These are phyloP conservation scores for Alternaria angustiovoidea DNA, from an alignment of 2,329 filamentous ascomycete genomes.

Conservation along the genomic window DNA sequence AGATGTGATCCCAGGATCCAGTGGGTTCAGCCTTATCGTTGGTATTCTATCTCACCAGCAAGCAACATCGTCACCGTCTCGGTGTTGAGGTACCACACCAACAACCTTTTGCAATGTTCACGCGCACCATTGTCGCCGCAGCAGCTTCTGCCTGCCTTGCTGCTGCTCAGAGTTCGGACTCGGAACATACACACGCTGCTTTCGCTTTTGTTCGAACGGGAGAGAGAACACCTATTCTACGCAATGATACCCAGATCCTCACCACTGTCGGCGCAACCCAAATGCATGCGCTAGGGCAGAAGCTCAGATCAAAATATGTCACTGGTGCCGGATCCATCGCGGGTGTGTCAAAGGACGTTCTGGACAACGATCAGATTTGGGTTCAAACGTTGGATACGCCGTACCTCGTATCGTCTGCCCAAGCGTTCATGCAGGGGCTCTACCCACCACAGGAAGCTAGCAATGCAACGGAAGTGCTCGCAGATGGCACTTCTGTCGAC, in stretches of 20 bases:
- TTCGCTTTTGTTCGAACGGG: constrained; percentile 65
- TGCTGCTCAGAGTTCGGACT: constrained; percentile 22
- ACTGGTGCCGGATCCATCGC: constrained; percentile 36
- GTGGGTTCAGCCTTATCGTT: constrained; percentile 18
- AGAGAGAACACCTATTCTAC: constrained; percentile 60
- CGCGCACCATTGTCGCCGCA: constrained; percentile 29
- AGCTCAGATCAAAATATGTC: constrained; percentile 64
- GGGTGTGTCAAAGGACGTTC: constrained; percentile 55
- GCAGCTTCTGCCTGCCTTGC: constrained; percentile 38
- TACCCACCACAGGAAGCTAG: constrained; percentile 60
- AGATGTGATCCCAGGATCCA: constrained; percentile 7
- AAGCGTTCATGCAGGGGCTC: constrained; percentile 69
- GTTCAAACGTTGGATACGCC: constrained; percentile 59
- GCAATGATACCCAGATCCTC: constrained; percentile 47
- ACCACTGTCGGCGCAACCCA: constrained; percentile 65
- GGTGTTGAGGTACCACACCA: constrained; percentile 12
- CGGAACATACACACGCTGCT: constrained; percentile 55
- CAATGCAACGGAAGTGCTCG: constrained; percentile 46
- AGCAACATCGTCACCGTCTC: constrained; percentile 7
- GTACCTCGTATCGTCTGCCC: constrained; percentile 61
- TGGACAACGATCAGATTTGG: constrained; percentile 58
- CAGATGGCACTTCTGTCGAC: constrained; percentile 58
- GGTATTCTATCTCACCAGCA: constrained; percentile 14
- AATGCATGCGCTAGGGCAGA: constrained; percentile 59
- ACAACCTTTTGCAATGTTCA: constrained; percentile 33